Conservation (phyloP, 2,329 filamentous ascomycete species). For the Fusarium phyllophilum region DNA sequence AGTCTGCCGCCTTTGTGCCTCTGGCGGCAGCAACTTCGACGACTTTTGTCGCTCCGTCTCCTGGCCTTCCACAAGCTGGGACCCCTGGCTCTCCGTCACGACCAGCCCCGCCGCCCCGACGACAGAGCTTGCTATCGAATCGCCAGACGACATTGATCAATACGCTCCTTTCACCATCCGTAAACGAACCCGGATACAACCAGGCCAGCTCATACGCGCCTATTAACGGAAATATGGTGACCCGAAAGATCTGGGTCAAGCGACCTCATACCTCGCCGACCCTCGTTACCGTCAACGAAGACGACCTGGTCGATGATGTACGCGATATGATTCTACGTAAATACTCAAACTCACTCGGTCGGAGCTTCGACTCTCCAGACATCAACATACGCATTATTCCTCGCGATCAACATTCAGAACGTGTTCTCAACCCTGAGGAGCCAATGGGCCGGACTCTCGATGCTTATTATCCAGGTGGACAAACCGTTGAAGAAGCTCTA, state of each 20-base stretch:
- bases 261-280: constrained; percentile 87
- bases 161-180: constrained; percentile 46
- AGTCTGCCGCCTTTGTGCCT: constrained; percentile 24
- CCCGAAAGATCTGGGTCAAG: constrained; percentile 94
- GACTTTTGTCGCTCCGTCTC: constrained; percentile 51
- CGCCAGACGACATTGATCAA: constrained; percentile 49
- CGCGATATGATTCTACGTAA: constrained; percentile 92
- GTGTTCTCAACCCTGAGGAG: constrained; percentile 86
- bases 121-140: constrained; percentile 52
- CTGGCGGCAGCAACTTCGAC: constrained; percentile 48
- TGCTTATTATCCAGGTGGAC: constrained; percentile 84
- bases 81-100: constrained; percentile 33
- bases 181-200: constrained; percentile 37
- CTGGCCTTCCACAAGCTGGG: constrained; percentile 34
- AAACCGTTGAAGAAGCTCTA: constrained; percentile 88
- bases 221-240: constrained; percentile 64
- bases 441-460: constrained; percentile 81
- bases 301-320: constrained; percentile 93
- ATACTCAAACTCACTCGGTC: constrained; percentile 91
- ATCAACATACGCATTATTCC: constrained; percentile 80
- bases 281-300: constrained; percentile 83
- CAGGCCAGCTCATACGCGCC: constrained; percentile 41
- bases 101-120: constrained; percentile 40
- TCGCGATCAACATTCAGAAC: constrained; percentile 73
- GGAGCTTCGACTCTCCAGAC: constrained; percentile 90